Evolutionary conservation across 805 yeast species (phyloP).

Genomic region (Candida verbasci): DNA sequence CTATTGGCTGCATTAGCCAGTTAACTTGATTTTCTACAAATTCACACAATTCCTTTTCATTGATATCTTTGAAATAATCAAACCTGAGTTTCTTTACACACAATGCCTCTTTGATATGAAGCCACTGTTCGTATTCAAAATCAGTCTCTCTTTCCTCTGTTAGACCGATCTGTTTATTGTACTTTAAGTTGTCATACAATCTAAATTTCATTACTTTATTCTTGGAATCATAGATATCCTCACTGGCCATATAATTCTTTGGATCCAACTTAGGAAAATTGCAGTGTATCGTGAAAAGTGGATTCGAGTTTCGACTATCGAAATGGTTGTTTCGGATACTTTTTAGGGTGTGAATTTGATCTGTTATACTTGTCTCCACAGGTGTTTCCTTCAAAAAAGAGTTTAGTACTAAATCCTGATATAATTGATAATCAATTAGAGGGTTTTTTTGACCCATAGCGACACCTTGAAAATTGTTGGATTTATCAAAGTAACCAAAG

Average conservation of each 20-base stretch:
- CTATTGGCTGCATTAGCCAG: constrained; percentile 15
- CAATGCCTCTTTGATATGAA: constrained; percentile 18
- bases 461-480: constrained; percentile 27
- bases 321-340: constrained; percentile 15
- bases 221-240: constrained; percentile 22
- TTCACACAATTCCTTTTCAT: constrained; percentile 21
- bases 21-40: constrained; percentile 24
- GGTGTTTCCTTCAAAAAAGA: constrained; percentile 5
- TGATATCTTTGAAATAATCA: constrained; percentile 17
- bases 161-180: constrained; percentile 10
- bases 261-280: constrained; percentile 36
- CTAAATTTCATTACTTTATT: constrained; percentile 22
- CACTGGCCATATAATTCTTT: constrained; percentile 16
- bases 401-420: constrained; percentile 7
- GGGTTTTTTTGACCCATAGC: constrained; percentile 34
- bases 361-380: constrained; percentile 11
- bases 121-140: constrained; percentile 32
- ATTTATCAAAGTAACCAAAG: constrained; percentile 24
- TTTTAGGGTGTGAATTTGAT: constrained; percentile 22
- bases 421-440: constrained; percentile 17
- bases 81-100: constrained; percentile 23
- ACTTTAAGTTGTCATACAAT: constrained; percentile 21
- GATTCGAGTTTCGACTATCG: constrained; percentile 14
- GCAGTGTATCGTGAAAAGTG: constrained; percentile 29
- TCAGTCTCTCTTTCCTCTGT: constrained; percentile 14